Evolutionary conservation across 2,329 filamentous ascomycete species (phyloP).

Genomic region (Xylariomycetidae sp.): DNA sequence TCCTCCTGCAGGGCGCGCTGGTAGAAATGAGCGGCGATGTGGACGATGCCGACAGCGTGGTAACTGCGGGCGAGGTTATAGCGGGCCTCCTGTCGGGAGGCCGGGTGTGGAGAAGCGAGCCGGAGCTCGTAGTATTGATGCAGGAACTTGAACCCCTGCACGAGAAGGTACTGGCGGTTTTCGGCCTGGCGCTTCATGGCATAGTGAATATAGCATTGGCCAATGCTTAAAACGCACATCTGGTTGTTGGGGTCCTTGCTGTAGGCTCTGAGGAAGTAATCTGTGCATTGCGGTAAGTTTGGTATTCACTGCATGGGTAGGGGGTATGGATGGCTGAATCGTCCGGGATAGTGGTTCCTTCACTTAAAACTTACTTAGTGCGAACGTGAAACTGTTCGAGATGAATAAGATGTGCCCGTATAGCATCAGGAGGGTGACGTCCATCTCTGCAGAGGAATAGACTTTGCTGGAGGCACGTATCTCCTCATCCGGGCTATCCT

Average conservation of each 20-base stretch:
- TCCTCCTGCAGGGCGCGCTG: slow-evolving; percentile 41
- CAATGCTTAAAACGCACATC: slow-evolving; percentile 76
- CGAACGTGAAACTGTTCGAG: slow-evolving; percentile 76
- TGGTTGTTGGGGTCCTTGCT: slow-evolving; percentile 72
- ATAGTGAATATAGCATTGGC: slow-evolving; percentile 81
- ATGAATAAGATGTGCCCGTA: slow-evolving; percentile 88
- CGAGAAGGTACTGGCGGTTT: slow-evolving; percentile 81
- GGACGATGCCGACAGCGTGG: slow-evolving; percentile 68
- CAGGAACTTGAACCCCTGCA: slow-evolving; percentile 81
- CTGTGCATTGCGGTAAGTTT: slow-evolving; percentile 30
- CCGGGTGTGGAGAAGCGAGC: slow-evolving; percentile 27
- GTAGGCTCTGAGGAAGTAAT: slow-evolving; percentile 78
- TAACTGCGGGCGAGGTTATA: slow-evolving; percentile 77
- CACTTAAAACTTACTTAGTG: slow-evolving; percentile 55
- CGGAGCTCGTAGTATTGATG: slow-evolving; percentile 66
- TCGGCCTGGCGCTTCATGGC: slow-evolving; percentile 84
- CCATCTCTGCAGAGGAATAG: slow-evolving; percentile 49
- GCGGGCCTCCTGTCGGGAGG: slow-evolving; percentile 67
- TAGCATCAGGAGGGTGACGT: slow-evolving; percentile 77
- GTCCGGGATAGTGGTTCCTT: not conserved
- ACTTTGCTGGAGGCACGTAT: slow-evolving; percentile 25
- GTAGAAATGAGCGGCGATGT: slow-evolving; percentile 72
- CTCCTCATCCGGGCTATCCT: slow-evolving; percentile 32
- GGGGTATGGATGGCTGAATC: not conserved
- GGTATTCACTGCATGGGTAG: slow-evolving; percentile 4